These are phyloP conservation scores for Yamadazyma sp. DNA, from an alignment of 805 yeast genomes.

Conservation along the genomic window DNA sequence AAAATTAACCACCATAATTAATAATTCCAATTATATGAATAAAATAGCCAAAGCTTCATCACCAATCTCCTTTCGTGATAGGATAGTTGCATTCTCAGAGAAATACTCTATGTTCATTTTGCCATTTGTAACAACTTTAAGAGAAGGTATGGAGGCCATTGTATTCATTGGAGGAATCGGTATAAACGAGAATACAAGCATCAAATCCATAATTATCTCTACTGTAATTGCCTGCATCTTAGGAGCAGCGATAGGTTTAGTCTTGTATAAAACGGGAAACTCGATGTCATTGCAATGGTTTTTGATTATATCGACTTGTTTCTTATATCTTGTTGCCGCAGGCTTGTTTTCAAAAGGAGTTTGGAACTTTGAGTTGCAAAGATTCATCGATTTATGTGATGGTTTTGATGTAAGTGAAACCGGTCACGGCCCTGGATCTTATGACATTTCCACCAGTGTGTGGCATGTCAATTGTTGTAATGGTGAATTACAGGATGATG, in stretches of 20 bases:
- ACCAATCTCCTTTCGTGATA: slow-evolving; percentile 2
- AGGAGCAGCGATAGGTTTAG: slow-evolving; percentile 63
- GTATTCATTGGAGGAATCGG: slow-evolving; percentile 86
- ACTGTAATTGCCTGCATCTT: slow-evolving; percentile 53
- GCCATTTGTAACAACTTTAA: slow-evolving; percentile 80
- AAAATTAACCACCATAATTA: slow-evolving; percentile 31
- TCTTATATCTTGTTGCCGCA: slow-evolving; percentile 79
- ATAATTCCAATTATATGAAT: slow-evolving; percentile 20
- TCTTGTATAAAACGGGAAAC: slow-evolving; percentile 75
- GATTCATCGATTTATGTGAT: slow-evolving; percentile 65
- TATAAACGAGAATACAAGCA: slow-evolving; percentile 32
- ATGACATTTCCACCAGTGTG: slow-evolving; percentile 71
- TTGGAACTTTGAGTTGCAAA: slow-evolving; percentile 85
- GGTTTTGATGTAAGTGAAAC: slow-evolving; percentile 86
- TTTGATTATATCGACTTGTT: slow-evolving; percentile 70
- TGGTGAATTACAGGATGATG: slow-evolving; percentile 77
- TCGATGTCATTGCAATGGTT: slow-evolving; percentile 73
- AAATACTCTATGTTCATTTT: slow-evolving; percentile 42
- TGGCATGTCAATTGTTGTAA: slow-evolving; percentile 98
- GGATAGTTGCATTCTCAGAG: slow-evolving; percentile 16
- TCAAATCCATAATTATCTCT: slow-evolving; percentile 54
- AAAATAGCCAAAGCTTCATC: slow-evolving; percentile 10
- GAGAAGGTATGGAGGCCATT: slow-evolving; percentile 91
- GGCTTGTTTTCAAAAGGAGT: slow-evolving; percentile 85
- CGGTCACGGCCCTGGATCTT: slow-evolving; percentile 93